Conservation (phyloP, 768 basidiomycete genomes). For the Naganishia vaughanmartiniae region DNA sequence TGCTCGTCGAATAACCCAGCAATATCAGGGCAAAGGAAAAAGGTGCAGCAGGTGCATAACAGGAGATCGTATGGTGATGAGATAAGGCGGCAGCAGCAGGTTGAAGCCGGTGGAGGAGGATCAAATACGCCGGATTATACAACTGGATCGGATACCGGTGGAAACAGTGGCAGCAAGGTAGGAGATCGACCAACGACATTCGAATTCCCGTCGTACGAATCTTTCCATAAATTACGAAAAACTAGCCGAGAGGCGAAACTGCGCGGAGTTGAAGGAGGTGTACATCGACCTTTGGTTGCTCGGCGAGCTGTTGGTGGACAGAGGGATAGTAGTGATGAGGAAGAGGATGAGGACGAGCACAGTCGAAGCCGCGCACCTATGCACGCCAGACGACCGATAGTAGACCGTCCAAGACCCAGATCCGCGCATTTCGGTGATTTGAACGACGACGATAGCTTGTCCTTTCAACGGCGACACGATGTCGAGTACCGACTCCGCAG, state of each 20-base stretch:
- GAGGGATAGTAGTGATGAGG: slow-evolving; percentile 15
- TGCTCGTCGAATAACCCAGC: background rate
- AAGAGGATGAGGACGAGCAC: background rate
- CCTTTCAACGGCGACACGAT: slow-evolving; percentile 16
- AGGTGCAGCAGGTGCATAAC: background rate
- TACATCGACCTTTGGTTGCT: background rate
- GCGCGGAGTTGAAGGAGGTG: background rate
- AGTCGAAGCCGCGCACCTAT: background rate
- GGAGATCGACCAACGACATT: background rate
- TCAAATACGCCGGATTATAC: slow-evolving; percentile 1
- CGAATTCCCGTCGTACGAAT: slow-evolving; percentile 18
- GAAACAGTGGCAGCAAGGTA: background rate
- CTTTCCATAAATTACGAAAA: slow-evolving; percentile 3
- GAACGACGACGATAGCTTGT: background rate
- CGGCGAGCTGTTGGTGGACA: background rate
- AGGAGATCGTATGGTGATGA: background rate
- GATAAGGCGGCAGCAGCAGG: background rate
- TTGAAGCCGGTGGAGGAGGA: background rate
- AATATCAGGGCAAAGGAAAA: background rate
- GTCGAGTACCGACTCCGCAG: slow-evolving; percentile 10
- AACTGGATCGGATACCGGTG: slow-evolving; percentile 1
- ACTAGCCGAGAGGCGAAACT: too few species aligned
- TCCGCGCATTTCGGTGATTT: slow-evolving; percentile 19
- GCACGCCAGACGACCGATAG: background rate
- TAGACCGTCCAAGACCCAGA: slow-evolving; percentile 10